These are phyloP conservation scores for Neofusicoccum parvum DNA, from an alignment of 2,329 filamentous ascomycete species.

Conservation along the genomic window DNA sequence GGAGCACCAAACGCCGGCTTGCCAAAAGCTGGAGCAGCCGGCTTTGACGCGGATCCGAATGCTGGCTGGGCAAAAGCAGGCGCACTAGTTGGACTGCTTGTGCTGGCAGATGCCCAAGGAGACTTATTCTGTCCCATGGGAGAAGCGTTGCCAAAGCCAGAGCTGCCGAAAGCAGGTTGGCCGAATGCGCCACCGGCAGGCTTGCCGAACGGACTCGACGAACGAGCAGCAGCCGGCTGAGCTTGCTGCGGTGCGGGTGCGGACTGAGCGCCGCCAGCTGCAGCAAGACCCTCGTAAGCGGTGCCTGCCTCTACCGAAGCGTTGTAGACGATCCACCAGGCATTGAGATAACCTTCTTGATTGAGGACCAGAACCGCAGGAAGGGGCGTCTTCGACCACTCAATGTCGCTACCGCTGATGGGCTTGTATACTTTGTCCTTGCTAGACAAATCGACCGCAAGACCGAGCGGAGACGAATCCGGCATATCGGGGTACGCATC, in stretches of 20 bases:
- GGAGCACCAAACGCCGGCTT: constrained; percentile 29
- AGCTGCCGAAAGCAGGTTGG: constrained; percentile 31
- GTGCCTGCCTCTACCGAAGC: constrained; percentile 77
- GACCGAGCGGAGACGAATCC: constrained; percentile 78
- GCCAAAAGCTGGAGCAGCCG: constrained; percentile 22
- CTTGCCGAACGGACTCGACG: constrained; percentile 29
- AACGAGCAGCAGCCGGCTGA: constrained; percentile 21
- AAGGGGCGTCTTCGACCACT: constrained; percentile 76
- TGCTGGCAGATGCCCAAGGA: constrained; percentile 12
- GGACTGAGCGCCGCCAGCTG: constrained; percentile 43
- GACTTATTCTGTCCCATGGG: constrained; percentile 10
- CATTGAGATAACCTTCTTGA: constrained; percentile 79
- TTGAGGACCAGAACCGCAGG: constrained; percentile 85
- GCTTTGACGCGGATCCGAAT: constrained; percentile 27
- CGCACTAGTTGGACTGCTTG: background rate
- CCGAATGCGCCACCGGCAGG: constrained; percentile 28
- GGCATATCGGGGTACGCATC: constrained; percentile 54
- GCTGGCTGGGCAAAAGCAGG: constrained; percentile 32
- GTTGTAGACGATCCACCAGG: constrained; percentile 92
- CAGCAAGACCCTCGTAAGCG: constrained; percentile 70
- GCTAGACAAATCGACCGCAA: constrained; percentile 80
- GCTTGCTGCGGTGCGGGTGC: constrained; percentile 24
- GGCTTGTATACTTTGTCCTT: constrained; percentile 78
- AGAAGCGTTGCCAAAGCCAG: constrained; percentile 16
- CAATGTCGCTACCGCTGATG: constrained; percentile 68